phyloP scores from a whole-genome alignment of 768 basidiomycete genomes.

The Phaffia australis region DNA sequence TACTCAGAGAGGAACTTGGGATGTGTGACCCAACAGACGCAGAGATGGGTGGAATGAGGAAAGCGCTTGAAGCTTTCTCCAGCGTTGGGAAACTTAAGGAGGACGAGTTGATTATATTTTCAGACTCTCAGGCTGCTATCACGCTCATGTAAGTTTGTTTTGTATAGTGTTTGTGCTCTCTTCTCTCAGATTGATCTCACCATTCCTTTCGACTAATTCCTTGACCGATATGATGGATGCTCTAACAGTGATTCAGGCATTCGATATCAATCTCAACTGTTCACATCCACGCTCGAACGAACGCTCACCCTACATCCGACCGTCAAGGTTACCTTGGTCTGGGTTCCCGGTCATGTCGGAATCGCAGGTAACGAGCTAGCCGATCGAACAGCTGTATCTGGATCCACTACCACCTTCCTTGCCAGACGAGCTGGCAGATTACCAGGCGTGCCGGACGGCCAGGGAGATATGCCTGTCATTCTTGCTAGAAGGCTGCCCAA shows the following conservation, averaged over 20 bases:
- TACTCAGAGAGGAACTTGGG: slow-evolving; percentile 33
- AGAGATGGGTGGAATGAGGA: slow-evolving; percentile 35
- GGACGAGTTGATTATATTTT: slow-evolving; percentile 34
- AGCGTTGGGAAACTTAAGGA: slow-evolving; percentile 17
- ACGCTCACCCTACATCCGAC: slow-evolving; percentile 31
- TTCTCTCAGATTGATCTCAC: background rate
- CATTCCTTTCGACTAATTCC: background rate
- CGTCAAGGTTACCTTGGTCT: slow-evolving; percentile 35
- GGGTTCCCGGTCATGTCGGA: slow-evolving; percentile 33
- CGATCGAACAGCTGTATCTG: slow-evolving; percentile 34
- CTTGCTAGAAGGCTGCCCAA: slow-evolving; percentile 9
- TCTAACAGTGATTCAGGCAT: slow-evolving; percentile 32
- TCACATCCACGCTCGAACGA: slow-evolving; percentile 34
- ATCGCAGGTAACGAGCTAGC: slow-evolving; percentile 35
- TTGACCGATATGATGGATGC: too few species aligned
- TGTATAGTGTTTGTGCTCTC: background rate
- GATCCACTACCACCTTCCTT: slow-evolving; percentile 34
- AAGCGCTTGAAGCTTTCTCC: slow-evolving; percentile 35
- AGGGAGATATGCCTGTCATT: slow-evolving; percentile 18
- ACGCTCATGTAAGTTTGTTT: slow-evolving; percentile 25
- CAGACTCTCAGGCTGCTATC: slow-evolving; percentile 36
- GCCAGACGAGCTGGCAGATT: slow-evolving; percentile 16
- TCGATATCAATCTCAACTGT: slow-evolving; percentile 31
- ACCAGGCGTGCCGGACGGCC: background rate
- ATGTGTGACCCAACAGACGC: slow-evolving; percentile 34